Percentiles rank a stretch among this genome's conserved stretches.
phyloP scores from a whole-genome alignment of 805 yeast genomes.

The Myxozyma monticola region DNA sequence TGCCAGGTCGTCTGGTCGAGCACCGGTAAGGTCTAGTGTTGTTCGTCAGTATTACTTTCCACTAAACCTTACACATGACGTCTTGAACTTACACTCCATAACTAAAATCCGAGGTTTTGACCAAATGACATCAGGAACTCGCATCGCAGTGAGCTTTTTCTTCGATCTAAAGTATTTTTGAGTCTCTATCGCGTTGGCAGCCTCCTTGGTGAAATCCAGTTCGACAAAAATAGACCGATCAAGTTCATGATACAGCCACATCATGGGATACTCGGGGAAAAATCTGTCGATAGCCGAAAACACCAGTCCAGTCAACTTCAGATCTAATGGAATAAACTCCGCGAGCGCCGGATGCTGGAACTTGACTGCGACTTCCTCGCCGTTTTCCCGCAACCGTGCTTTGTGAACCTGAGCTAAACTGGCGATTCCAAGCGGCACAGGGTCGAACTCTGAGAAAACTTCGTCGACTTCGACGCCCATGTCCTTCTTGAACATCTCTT shows the following conservation, averaged over 20 bases:
- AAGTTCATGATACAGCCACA: conserved; percentile 95
- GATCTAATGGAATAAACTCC: conserved; percentile 88
- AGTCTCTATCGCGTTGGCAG: conserved; percentile 74
- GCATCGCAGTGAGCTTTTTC: conserved; percentile 62
- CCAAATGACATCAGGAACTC: conserved; percentile 70
- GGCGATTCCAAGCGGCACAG: conserved; percentile 88
- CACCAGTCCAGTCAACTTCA: conserved; percentile 71
- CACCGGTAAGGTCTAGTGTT: conserved; percentile 78
- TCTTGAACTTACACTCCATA: conserved; percentile 52
- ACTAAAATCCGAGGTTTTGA: conserved; percentile 72
- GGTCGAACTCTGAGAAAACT: conserved; percentile 64
- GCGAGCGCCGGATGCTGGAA: conserved; percentile 86
- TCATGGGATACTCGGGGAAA: conserved; percentile 90
- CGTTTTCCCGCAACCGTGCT: conserved; percentile 60
- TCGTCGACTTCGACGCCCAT: conserved; percentile 61
- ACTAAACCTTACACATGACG: neutral
- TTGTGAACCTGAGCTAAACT: conserved; percentile 93
- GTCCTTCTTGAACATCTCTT: conserved; percentile 65
- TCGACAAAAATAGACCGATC: conserved; percentile 86
- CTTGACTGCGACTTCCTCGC: conserved; percentile 85
- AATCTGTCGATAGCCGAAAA: conserved; percentile 70
- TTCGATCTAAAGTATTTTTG: conserved; percentile 62
- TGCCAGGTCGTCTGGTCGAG: conserved; percentile 72
- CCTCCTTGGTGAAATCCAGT: conserved; percentile 83
- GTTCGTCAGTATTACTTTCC: too few relatives aligned